Conservation (phyloP, 257 asterid genomes). For the Plantago major region DNA sequence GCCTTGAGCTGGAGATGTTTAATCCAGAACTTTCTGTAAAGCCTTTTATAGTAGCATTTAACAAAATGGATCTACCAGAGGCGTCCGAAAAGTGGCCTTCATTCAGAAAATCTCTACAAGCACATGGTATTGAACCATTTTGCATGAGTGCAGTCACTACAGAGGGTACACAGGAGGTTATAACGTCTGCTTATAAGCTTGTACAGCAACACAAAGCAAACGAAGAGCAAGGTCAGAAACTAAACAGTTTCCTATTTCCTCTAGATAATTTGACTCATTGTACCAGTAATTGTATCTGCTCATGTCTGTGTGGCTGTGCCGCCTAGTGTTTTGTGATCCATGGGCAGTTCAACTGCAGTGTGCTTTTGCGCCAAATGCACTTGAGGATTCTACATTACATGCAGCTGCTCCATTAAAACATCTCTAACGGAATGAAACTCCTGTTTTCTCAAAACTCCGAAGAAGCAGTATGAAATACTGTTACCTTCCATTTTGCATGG, state of each 20-base stretch:
- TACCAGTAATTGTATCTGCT: not conserved
- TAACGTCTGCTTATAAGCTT: slow-evolving; percentile 62
- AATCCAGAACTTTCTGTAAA: slow-evolving; percentile 85
- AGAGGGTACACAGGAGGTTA: slow-evolving; percentile 81
- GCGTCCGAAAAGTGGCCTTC: slow-evolving; percentile 74
- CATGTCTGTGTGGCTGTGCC: not conserved
- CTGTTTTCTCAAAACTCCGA: too few relatives aligned
- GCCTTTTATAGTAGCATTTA: slow-evolving; percentile 75
- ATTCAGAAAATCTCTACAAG: slow-evolving; percentile 49
- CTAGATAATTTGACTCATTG: not conserved
- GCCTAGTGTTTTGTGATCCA: too few relatives aligned
- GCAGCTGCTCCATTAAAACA: not conserved
- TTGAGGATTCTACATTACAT: too few relatives aligned
- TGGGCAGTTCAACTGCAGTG: too few relatives aligned
- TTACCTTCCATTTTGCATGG: not conserved
- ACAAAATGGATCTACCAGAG: slow-evolving; percentile 96
- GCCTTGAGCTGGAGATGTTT: slow-evolving; percentile 97
- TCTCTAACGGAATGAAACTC: too few relatives aligned
- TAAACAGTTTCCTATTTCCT: not conserved
- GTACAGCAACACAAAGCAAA: slow-evolving; percentile 36
- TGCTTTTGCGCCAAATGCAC: too few relatives aligned
- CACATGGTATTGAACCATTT: slow-evolving; percentile 70
- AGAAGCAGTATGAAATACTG: not conserved
- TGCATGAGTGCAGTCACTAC: slow-evolving; percentile 85
- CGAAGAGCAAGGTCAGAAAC: slow-evolving; percentile 48